A percentile compares a stretch with the other conserved stretches of the same genome.
Conservation (phyloP, 2,329 filamentous ascomycete genomes). For the Phialocephala subalpina region DNA sequence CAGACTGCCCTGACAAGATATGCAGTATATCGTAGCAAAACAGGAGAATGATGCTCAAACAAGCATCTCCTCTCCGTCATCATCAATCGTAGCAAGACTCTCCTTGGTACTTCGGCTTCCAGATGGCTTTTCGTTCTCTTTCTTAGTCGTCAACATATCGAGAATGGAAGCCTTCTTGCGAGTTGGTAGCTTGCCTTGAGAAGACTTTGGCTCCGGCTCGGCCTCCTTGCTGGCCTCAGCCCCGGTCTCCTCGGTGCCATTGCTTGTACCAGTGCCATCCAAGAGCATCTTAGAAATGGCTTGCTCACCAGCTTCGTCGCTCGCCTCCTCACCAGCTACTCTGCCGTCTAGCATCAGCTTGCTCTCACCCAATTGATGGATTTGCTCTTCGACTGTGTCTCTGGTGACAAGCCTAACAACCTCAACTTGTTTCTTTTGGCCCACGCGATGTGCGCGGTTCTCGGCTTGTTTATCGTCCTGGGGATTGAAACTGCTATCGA, state of each 20-base stretch:
- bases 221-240: slow-evolving; percentile 24
- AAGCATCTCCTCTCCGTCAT: neutral
- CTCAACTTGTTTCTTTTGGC: slow-evolving; percentile 89
- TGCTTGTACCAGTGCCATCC: slow-evolving; percentile 32
- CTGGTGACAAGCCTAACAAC: slow-evolving; percentile 84
- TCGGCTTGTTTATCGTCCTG: slow-evolving; percentile 99
- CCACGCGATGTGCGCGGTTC: slow-evolving; percentile 94
- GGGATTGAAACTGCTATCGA: slow-evolving; percentile 96
- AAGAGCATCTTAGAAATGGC: slow-evolving; percentile 42
- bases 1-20: neutral
- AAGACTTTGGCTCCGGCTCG: slow-evolving; percentile 13
- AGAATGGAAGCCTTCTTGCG: slow-evolving; percentile 13
- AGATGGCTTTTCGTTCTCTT: neutral
- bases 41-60: neutral
- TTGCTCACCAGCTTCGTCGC: slow-evolving; percentile 44
- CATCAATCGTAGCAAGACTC: neutral
- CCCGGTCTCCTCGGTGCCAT: slow-evolving; percentile 17
- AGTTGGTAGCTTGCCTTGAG: slow-evolving; percentile 9
- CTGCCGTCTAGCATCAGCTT: slow-evolving; percentile 89
- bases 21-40: neutral
- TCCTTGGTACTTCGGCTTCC: neutral
- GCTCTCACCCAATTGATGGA: slow-evolving; percentile 88
- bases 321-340: slow-evolving; percentile 66
- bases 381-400: slow-evolving; percentile 90
- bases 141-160: neutral